These are phyloP conservation scores for Sequoiadendron giganteum DNA, from an alignment of 75 land plant genomes.

Conservation along the genomic window DNA sequence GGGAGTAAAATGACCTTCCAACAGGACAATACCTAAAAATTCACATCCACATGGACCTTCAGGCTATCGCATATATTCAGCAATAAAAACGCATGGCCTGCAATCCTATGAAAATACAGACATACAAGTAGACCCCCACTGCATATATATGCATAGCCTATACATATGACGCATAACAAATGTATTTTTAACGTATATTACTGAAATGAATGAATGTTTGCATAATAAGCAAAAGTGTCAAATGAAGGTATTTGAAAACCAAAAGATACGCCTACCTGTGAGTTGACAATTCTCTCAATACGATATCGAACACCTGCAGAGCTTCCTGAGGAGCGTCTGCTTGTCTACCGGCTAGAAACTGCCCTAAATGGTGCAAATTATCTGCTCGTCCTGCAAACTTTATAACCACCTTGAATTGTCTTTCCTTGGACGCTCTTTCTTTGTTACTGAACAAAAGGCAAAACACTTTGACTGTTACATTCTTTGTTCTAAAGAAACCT, in stretches of 20 bases:
- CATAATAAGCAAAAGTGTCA: not conserved
- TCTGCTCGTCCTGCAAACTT: constrained; percentile 89
- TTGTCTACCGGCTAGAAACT: constrained; percentile 82
- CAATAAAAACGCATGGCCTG: not conserved
- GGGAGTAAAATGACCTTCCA: constrained; percentile 82
- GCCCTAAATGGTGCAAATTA: constrained; percentile 82
- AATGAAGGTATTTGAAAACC: not conserved
- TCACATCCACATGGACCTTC: not conserved
- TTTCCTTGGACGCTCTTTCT: constrained; percentile 37
- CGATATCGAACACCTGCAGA: constrained; percentile 88
- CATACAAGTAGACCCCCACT: not conserved
- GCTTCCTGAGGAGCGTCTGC: constrained; percentile 90
- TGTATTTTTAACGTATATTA: not conserved
- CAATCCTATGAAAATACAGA: not conserved
- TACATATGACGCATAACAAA: not conserved
- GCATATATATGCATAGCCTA: not conserved
- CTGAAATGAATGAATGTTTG: not conserved
- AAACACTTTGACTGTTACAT: not conserved
- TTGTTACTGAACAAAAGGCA: constrained; percentile 5
- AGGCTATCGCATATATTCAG: too few species aligned
- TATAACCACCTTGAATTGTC: constrained; percentile 76
- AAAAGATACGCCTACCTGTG: constrained; percentile 38
- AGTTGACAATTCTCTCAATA: constrained; percentile 75
- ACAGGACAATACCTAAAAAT: constrained; percentile 55
- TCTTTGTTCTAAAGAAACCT: not conserved